Evolutionary conservation across 2,329 filamentous ascomycete species (phyloP).

Genomic region (Ophiostoma piceae): DNA sequence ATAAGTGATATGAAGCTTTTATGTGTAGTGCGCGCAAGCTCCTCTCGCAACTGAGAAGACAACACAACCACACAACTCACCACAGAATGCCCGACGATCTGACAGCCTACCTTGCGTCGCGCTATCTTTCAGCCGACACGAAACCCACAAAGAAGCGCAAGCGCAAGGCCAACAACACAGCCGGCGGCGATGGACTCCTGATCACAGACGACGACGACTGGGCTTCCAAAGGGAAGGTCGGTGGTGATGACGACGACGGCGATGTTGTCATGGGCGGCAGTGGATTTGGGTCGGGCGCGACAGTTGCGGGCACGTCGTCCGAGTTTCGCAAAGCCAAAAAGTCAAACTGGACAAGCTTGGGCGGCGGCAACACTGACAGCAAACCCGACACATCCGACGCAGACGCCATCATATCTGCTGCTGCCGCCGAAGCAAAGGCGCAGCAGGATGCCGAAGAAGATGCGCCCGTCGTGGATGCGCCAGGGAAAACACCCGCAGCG

Average conservation of each 20-base stretch:
- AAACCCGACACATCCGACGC: conserved; percentile 31
- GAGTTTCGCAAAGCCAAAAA: conserved; percentile 73
- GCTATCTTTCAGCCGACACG: conserved; percentile 70
- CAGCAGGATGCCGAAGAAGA: conserved; percentile 46
- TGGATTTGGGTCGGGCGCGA: conserved; percentile 34
- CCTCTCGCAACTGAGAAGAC: background rate
- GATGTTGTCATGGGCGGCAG: conserved; percentile 38
- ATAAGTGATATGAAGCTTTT: background rate
- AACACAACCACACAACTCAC: background rate
- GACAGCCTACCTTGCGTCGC: conserved; percentile 81
- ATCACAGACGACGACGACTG: conserved; percentile 61
- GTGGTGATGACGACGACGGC: conserved; percentile 35
- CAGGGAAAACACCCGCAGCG: conserved; percentile 33
- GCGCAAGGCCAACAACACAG: conserved; percentile 45
- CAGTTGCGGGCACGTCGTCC: conserved; percentile 48
- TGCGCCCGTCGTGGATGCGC: conserved; percentile 45
- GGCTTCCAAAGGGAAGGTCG: conserved; percentile 40
- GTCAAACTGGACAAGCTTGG: conserved; percentile 72
- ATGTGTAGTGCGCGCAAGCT: background rate
- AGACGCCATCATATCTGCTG: conserved; percentile 70
- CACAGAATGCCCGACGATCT: conserved; percentile 54
- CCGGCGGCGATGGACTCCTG: conserved; percentile 46
- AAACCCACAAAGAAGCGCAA: conserved; percentile 60
- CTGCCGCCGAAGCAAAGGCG: conserved; percentile 61
- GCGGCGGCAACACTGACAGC: conserved; percentile 36